These are phyloP conservation scores for Sideroxylon spinosum DNA, from an alignment of 179 eudicot genomes.

Conservation along the genomic window DNA sequence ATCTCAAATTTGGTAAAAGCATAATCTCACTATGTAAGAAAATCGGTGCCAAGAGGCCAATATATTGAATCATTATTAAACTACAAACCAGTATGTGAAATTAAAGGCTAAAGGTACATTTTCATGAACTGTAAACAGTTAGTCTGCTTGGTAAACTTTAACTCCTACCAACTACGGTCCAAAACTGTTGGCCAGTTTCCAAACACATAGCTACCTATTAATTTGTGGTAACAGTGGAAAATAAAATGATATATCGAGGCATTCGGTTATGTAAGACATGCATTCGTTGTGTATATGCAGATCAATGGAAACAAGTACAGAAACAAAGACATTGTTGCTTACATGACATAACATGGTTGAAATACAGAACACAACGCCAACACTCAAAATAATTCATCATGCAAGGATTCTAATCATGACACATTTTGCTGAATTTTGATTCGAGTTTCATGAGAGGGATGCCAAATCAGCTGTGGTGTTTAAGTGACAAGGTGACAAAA, in stretches of 20 bases:
- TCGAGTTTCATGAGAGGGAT: not conserved
- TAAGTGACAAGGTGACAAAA: constrained; percentile 6
- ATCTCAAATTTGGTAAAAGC: not conserved
- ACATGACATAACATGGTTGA: not conserved
- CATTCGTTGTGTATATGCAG: not conserved
- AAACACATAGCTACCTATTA: not conserved
- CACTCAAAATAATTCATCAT: not conserved
- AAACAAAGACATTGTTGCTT: not conserved
- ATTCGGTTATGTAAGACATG: not conserved
- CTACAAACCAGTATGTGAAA: not conserved
- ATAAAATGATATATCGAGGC: not conserved
- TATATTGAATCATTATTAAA: not conserved
- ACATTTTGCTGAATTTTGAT: constrained; percentile 1
- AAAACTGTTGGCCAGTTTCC: not conserved
- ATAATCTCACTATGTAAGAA: not conserved
- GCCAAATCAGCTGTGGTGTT: not conserved
- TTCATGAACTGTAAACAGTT: constrained; percentile 2
- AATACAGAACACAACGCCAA: not conserved
- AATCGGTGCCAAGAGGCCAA: not conserved
- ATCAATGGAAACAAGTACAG: not conserved
- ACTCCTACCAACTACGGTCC: not conserved
- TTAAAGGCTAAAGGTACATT: not conserved
- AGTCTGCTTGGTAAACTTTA: not conserved
- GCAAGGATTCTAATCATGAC: not conserved
- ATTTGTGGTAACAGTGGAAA: not conserved